Evolutionary conservation across 768 basidiomycete species (phyloP).

Genomic region (Leccinum pellstonianum): DNA sequence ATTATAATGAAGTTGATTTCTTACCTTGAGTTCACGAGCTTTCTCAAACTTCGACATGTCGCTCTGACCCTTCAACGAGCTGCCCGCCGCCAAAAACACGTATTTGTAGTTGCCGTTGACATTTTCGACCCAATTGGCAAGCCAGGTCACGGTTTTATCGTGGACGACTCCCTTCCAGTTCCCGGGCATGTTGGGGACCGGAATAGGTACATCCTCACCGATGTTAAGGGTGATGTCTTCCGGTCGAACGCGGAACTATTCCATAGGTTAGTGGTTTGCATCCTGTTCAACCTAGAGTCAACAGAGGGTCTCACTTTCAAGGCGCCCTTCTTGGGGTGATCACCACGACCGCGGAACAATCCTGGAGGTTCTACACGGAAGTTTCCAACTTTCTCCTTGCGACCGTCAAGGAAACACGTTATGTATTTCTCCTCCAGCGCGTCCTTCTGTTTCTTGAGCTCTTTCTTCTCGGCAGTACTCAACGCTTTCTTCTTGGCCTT

Average conservation of each 20-base stretch:
- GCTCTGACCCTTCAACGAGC: constrained; percentile 96
- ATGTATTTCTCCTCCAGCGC: constrained; percentile 81
- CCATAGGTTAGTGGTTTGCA: constrained; percentile 10
- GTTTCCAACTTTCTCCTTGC: constrained; percentile 98
- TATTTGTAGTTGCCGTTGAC: constrained; percentile 96
- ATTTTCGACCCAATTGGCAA: constrained; percentile 99
- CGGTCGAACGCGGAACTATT: constrained; percentile 80
- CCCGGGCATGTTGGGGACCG: constrained; percentile 89
- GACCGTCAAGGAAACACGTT: constrained; percentile 87
- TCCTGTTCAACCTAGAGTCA: not conserved
- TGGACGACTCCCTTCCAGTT: constrained; percentile 87
- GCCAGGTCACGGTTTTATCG: constrained; percentile 97
- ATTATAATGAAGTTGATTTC: not conserved
- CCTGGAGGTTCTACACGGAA: constrained; percentile 98
- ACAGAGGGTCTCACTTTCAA: constrained; percentile 64
- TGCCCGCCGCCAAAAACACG: constrained; percentile 96
- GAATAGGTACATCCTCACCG: constrained; percentile 68
- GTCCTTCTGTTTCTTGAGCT: constrained; percentile 81
- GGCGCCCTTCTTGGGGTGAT: constrained; percentile 96
- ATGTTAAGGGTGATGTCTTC: constrained; percentile 98
- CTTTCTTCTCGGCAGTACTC: constrained; percentile 87
- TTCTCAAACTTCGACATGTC: constrained; percentile 99
- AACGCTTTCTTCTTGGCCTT: constrained; percentile 91
- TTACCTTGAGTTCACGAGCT: constrained; percentile 91
- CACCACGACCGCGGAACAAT: constrained; percentile 96